These are phyloP conservation scores for sweet orange (Citrus sinensis) DNA, from an alignment of 345 rosid genomes.

Conservation along the genomic window DNA sequence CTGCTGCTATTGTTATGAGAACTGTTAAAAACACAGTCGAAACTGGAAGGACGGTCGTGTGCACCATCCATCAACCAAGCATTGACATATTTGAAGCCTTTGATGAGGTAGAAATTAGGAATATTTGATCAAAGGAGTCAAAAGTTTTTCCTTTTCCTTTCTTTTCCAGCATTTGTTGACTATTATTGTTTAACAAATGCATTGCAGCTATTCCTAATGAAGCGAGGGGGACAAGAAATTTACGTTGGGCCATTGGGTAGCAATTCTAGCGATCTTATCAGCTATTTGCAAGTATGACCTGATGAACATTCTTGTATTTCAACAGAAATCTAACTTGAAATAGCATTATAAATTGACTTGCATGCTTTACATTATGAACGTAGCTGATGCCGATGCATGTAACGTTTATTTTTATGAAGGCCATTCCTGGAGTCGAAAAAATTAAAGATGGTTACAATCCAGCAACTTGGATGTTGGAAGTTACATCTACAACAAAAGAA, in stretches of 20 bases:
- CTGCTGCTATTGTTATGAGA: conserved; percentile 58
- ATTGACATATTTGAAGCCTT: conserved; percentile 49
- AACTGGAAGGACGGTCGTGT: conserved; percentile 47
- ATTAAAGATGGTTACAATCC: conserved; percentile 80
- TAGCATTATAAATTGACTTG: not conserved
- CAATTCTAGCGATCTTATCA: conserved; percentile 51
- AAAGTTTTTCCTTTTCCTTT: not conserved
- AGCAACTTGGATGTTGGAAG: conserved; percentile 93
- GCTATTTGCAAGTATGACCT: conserved; percentile 64
- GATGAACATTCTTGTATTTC: not conserved
- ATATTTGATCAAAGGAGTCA: not conserved
- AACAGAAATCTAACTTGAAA: not conserved
- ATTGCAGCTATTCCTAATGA: conserved; percentile 62
- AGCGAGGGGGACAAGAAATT: conserved; percentile 77
- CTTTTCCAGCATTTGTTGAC: not conserved
- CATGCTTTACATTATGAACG: not conserved
- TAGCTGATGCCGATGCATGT: not conserved
- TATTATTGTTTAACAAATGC: not conserved
- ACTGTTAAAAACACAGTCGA: conserved; percentile 46
- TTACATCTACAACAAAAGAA: conserved; percentile 54
- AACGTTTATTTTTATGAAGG: conserved; percentile 18
- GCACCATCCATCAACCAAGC: conserved; percentile 55
- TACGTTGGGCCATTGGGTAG: conserved; percentile 78
- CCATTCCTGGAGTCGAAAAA: conserved; percentile 52
- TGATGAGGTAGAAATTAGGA: conserved; percentile 35